Evolutionary conservation across 768 basidiomycete genomes (phyloP).

Genomic region (Tricholoma matsutake): DNA sequence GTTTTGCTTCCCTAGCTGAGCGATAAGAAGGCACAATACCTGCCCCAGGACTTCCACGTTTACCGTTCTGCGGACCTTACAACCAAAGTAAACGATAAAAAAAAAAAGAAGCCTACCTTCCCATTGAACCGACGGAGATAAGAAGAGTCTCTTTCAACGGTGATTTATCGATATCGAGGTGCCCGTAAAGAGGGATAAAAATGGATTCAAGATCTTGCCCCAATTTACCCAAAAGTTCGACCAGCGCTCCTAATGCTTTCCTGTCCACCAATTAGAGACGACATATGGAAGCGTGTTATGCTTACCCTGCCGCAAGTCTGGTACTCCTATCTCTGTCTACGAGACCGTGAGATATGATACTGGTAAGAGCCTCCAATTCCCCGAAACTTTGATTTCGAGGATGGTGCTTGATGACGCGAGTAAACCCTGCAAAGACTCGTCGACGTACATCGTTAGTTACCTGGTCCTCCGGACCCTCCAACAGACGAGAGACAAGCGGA

Average conservation of each 20-base stretch:
- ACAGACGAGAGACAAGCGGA: conserved; percentile 34
- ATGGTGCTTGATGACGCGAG: conserved; percentile 42
- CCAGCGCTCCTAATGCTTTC: conserved; percentile 45
- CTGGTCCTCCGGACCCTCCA: conserved; percentile 47
- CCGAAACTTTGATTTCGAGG: conserved; percentile 26
- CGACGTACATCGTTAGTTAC: conserved; percentile 46
- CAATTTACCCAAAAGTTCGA: conserved; percentile 34
- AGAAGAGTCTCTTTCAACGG: conserved; percentile 62
- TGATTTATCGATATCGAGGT: conserved; percentile 45
- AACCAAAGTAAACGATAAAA: background rate
- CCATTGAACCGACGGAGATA: conserved; percentile 56
- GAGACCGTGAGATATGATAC: conserved; percentile 47
- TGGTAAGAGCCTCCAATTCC: conserved; percentile 27
- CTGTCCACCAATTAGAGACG: conserved; percentile 25
- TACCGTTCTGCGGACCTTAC: conserved; percentile 35
- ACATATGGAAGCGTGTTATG: background rate
- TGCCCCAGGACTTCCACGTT: conserved; percentile 54
- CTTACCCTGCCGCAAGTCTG: conserved; percentile 69
- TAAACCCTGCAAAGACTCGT: conserved; percentile 39
- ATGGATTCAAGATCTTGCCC: conserved; percentile 35
- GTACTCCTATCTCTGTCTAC: conserved; percentile 54
- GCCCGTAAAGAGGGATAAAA: conserved; percentile 44
- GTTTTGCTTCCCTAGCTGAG: conserved; percentile 65
- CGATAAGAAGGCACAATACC: conserved; percentile 58
- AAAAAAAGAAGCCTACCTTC: conserved; percentile 34